These are phyloP conservation scores for Cochliopodium minus DNA, from an alignment of 208 protist genomes.

Conservation along the genomic window DNA sequence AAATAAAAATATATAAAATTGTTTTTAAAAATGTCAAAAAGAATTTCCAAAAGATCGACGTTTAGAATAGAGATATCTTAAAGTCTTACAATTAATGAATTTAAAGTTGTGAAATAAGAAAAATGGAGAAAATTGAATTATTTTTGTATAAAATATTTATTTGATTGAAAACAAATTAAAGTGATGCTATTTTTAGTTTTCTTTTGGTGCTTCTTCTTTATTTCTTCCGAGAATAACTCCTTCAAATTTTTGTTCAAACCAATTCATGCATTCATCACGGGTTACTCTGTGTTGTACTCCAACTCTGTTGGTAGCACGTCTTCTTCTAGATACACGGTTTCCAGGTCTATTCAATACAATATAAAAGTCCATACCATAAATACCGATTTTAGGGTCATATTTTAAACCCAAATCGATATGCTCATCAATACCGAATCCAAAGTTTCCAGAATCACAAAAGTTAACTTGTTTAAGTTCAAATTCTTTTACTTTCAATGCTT, in stretches of 20 bases:
- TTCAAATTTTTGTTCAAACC: conserved; percentile 95
- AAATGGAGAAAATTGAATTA: no score
- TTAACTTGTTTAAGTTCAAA: conserved; percentile 87
- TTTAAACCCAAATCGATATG: conserved; percentile 99
- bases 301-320: conserved; percentile 52
- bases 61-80: no score
- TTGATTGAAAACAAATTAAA: no score
- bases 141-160: no score
- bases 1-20: no score
- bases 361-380: conserved; percentile 93
- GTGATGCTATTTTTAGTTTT: no score
- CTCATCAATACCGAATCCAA: conserved; percentile 99
- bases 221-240: conserved; percentile 74
- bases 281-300: conserved; percentile 78
- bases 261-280: conserved; percentile 91
- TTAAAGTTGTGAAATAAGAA: no score
- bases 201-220: neutral
- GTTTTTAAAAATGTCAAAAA: no score
- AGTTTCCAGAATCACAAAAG: conserved; percentile 91
- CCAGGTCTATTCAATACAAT: conserved; percentile 92
- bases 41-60: no score
- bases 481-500: conserved; percentile 95
- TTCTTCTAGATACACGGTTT: conserved; percentile 74
- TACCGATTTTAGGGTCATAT: conserved; percentile 98
- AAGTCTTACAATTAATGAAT: no score